Conservation (phyloP, 2,329 filamentous ascomycete genomes). For the Trichoderma sp. region DNA sequence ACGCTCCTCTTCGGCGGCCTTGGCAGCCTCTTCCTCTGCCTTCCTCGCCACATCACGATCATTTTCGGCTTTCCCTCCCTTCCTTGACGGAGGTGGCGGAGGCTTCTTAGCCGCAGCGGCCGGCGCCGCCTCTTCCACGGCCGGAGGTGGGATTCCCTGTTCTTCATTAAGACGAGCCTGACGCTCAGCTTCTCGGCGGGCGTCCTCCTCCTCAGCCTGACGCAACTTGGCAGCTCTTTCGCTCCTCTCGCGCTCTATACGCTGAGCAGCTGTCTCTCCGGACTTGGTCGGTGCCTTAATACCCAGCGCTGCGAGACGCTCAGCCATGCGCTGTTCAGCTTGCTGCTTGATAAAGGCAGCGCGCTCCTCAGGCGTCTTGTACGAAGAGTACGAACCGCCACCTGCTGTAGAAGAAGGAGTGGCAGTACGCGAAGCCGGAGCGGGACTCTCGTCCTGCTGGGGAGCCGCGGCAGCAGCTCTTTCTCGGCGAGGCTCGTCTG, state of each 20-base stretch:
- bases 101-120: conserved; percentile 59
- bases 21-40: conserved; percentile 63
- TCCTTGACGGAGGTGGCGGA: conserved; percentile 78
- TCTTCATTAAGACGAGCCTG: conserved; percentile 82
- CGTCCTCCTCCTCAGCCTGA: conserved; percentile 93
- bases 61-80: conserved; percentile 62
- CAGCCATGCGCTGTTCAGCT: conserved; percentile 94
- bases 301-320: conserved; percentile 88
- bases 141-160: conserved; percentile 63
- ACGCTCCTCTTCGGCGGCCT: conserved; percentile 64
- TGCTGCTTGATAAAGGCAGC: conserved; percentile 97
- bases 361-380: conserved; percentile 89
- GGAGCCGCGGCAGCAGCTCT: conserved; percentile 22
- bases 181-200: conserved; percentile 81
- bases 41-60: conserved; percentile 57
- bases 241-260: conserved; percentile 81
- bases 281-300: conserved; percentile 80
- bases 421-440: conserved; percentile 54
- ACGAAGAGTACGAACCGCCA: conserved; percentile 73
- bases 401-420: conserved; percentile 47
- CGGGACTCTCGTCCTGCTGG: conserved; percentile 47
- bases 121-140: conserved; percentile 47
- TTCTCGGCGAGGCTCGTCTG: conserved; percentile 47
- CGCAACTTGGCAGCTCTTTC: conserved; percentile 85
- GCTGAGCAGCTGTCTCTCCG: conserved; percentile 79